These are phyloP conservation scores for Lichtheimia ornata DNA, from an alignment of 371 early-diverging fungal species.

Conservation along the genomic window DNA sequence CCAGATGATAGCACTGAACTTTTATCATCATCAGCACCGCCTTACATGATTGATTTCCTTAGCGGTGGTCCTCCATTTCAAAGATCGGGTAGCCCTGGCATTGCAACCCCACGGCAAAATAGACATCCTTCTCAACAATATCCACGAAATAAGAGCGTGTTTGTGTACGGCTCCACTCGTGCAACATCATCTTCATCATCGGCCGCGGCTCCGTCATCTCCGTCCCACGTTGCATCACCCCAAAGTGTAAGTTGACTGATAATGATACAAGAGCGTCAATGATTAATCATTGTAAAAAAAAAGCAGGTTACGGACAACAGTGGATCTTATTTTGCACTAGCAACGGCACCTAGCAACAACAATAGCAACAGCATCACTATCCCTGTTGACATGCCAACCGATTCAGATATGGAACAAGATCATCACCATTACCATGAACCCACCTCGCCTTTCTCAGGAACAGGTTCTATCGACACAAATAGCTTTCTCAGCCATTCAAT, in stretches of 20 bases:
- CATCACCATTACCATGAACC: conserved; percentile 12
- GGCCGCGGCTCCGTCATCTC: conserved; percentile 11
- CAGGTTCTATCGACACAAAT: too few relatives aligned
- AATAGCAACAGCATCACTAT: conserved; percentile 35
- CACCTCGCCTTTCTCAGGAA: conserved; percentile 16
- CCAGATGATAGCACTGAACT: conserved; percentile 36
- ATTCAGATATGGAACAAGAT: conserved; percentile 37
- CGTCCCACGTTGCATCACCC: conserved; percentile 7
- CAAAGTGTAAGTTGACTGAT: conserved; percentile 7
- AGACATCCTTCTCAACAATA: conserved; percentile 10
- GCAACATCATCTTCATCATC: conserved; percentile 22
- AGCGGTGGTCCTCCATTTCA: conserved; percentile 20
- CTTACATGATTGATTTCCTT: conserved; percentile 33
- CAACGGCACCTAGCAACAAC: background rate
- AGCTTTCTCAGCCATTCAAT: conserved; percentile 21
- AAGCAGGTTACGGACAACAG: background rate
- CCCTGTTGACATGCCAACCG: conserved; percentile 29
- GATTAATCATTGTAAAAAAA: background rate
- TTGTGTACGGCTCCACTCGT: conserved; percentile 28
- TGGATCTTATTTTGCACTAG: conserved; percentile 19
- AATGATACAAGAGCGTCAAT: background rate
- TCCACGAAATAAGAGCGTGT: conserved; percentile 23
- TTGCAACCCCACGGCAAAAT: conserved; percentile 15
- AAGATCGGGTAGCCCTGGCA: conserved; percentile 10
- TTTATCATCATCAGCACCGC: conserved; percentile 38